Percentiles rank a stretch among this genome's conserved stretches.
These are phyloP conservation scores for Nitzschia sp. DNA, from an alignment of 108 stramenopile species.

Conservation along the genomic window DNA sequence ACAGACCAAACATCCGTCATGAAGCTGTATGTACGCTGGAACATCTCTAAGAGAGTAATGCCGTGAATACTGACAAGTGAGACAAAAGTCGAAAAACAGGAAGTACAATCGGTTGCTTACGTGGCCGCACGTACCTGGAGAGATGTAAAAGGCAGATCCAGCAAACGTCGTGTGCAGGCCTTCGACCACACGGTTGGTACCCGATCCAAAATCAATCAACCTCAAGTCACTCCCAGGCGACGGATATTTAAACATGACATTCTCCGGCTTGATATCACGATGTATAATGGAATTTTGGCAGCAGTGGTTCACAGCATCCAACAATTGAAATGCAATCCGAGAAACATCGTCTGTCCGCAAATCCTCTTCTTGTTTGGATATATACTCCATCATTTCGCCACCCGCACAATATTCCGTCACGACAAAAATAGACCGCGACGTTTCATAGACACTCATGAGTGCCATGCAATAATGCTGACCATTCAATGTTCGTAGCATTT, in stretches of 20 bases:
- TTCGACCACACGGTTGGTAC: conserved; percentile 39
- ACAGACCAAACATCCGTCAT: conserved; percentile 79
- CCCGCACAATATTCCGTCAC: conserved; percentile 81
- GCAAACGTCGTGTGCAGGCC: conserved; percentile 75
- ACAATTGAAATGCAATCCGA: conserved; percentile 76
- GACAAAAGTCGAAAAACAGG: too few relatives aligned
- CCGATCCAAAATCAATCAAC: conserved; percentile 87
- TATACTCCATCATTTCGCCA: conserved; percentile 86
- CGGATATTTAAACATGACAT: conserved; percentile 68
- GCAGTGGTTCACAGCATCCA: conserved; percentile 78
- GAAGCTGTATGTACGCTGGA: conserved; percentile 63
- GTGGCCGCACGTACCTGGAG: too few relatives aligned
- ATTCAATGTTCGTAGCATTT: conserved; percentile 66
- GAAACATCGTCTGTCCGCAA: conserved; percentile 84
- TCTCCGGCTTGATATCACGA: conserved; percentile 49
- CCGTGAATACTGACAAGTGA: too few relatives aligned
- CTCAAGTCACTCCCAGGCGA: conserved; percentile 58
- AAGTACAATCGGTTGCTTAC: too few relatives aligned
- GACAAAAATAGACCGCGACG: conserved; percentile 53
- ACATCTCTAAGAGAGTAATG: too few relatives aligned
- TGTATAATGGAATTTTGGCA: conserved; percentile 61
- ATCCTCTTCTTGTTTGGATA: conserved; percentile 54
- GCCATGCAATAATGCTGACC: conserved; percentile 57
- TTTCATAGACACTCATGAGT: conserved; percentile 70
- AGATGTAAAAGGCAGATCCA: conserved; percentile 84